Evolutionary conservation across 345 rosid species (phyloP), one percentile per base, ranked within the genome.

Genomic region (Fremontodendron californicum): DNA sequence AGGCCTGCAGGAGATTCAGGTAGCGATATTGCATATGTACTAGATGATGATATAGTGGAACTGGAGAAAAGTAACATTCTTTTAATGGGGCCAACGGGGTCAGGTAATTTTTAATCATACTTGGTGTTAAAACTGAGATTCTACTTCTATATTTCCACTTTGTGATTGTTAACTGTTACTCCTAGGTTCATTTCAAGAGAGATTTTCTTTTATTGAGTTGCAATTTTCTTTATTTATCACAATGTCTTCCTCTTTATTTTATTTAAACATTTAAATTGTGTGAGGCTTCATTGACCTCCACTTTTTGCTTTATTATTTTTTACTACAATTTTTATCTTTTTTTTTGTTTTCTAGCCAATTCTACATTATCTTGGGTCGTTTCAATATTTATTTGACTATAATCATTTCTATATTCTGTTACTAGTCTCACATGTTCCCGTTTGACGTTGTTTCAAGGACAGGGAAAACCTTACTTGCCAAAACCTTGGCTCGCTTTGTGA

Each of bases 51-150:
- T 75, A 73, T 71, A 61, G 99, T 96, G 78, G 99, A 96, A 86
- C 91, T 96, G 61, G 99, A 96, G 92, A 96, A 94, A 85, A 94
- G 98, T 88, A 96, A 94, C 83, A 96, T 96, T 87, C 98, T 96
- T 73, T 78, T 96, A 33, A 92, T 94, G 98, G 99, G 99, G 71
- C 99, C 98, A 33, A 96, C 99, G 39, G 98, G 99, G 61, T 96
- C 99, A 82, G 99, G 99, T 96, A 82, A 87, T 78, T 71, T 85
- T 15, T 49, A 71, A 11, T 77, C 19, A 42, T 54, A 52, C 55
- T 77, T 67, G 19, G 51, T 39, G 19, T 42, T 23, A 19, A 33
- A 21, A 16, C 27, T 74, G 23, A 18, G 25, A 0, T 39, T 42
- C 45, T 51, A 33, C 27, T 52, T 66, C 31, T 33, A 40, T 52